Evolutionary conservation across 176 grass and related monocot genomes (phyloP).

Genomic region (Pharus latifolius): DNA sequence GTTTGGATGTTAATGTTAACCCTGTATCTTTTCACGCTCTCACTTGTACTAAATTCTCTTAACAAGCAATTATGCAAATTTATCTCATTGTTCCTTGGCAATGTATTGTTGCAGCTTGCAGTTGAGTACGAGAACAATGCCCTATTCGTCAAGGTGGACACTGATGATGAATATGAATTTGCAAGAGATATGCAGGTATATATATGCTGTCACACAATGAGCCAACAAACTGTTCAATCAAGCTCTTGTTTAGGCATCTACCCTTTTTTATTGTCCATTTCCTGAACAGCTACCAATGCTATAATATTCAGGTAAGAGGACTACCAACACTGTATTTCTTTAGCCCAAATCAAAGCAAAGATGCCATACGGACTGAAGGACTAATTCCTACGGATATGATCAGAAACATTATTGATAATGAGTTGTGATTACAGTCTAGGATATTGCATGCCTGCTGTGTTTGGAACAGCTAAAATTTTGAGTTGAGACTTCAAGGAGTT

Average conservation of each 20-base stretch:
- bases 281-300: background rate
- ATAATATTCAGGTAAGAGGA: conserved; percentile 50
- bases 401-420: conserved; percentile 72
- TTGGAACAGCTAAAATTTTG: conserved; percentile 6
- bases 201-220: background rate
- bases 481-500: background rate
- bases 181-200: conserved; percentile 95
- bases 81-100: background rate
- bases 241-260: background rate
- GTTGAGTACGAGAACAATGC: conserved; percentile 70
- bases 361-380: conserved; percentile 64
- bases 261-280: background rate
- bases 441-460: background rate
- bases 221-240: background rate
- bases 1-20: too few relatives aligned
- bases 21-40: too few relatives aligned
- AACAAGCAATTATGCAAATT: background rate
- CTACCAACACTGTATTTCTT: conserved; percentile 84
- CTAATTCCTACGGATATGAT: conserved; percentile 58
- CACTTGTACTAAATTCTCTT: too few relatives aligned
- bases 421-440: conserved; percentile 32
- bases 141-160: conserved; percentile 77
- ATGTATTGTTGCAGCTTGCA: conserved; percentile 40
- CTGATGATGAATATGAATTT: conserved; percentile 75
- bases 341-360: conserved; percentile 57